Base-by-base conservation (phyloP, 345 rosid species). In the Cardiospermum halicacabum region DNA sequence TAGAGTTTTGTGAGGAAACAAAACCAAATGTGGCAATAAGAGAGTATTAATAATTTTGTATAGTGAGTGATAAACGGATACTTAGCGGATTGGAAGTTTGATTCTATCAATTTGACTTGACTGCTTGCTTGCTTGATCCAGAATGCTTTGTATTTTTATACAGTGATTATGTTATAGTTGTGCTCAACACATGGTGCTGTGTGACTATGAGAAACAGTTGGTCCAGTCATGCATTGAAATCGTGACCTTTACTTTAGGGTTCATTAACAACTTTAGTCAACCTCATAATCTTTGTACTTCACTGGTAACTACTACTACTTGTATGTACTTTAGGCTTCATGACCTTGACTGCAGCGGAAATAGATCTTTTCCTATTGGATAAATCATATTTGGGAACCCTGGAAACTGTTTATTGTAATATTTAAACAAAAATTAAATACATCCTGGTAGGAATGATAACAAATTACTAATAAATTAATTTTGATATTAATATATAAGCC, bases 211-310 rank as follows among this genome's bases (percentile, higher is more conserved):
- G 57, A 34, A 16, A 19, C 39, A 30, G 53, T 36, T 18, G 3
- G 51, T n/a, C n/a, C n/a, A n/a, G n/a, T 64, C 59, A 11, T 51
- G 53, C 51, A 25, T 11, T 64, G 27, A 26, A 39, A 18, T 18
- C 37, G 59, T 64, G 21, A 5, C 39, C 59, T 2, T 39, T 37
- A 64, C 59, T 53, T 53, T 0, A 37, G 60, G 27, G 4, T 53
- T n/a, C 51, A 47, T 47, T 43, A 16, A n/a, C 49, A 43, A 43
- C 49, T 43, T n/a, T 43, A n/a, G 49, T 43, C 49, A 43, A 39
- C 15, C 12, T 39, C 15, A 39, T 39, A 9, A 39, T 39, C 15
- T 9, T 15, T 39, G 3, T 39, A 2, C 39, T n/a, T n/a, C n/a
- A n/a, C n/a, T n/a, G n/a, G n/a, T n/a, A n/a, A n/a, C n/a, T n/a